Conservation (phyloP, 129 eudicot species). For the Artemisia tridentata region DNA sequence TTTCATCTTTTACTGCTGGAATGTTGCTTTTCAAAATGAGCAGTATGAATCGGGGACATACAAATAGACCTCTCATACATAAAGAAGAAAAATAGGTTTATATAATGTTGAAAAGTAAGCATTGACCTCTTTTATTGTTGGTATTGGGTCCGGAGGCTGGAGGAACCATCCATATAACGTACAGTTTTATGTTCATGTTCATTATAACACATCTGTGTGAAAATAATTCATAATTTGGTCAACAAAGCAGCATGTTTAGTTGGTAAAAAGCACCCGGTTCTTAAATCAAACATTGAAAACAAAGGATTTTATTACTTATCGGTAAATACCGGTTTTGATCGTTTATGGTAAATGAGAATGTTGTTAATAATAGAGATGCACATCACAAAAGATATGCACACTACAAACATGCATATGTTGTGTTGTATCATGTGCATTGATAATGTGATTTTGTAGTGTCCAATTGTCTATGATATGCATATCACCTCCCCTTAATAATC, state of each 20-base stretch:
- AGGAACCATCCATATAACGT: background rate
- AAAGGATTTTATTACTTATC: too few relatives aligned
- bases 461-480: too few relatives aligned
- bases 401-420: too few relatives aligned
- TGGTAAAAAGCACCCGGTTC: too few relatives aligned
- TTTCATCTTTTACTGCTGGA: background rate
- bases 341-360: too few relatives aligned
- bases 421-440: too few relatives aligned
- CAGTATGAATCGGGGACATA: background rate
- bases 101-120: conserved; percentile 3
- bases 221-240: conserved; percentile 13
- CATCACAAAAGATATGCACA: too few relatives aligned
- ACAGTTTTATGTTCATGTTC: conserved; percentile 8
- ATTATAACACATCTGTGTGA: background rate
- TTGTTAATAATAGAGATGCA: too few relatives aligned
- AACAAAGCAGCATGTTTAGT: background rate
- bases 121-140: conserved; percentile 5
- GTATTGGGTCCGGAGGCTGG: background rate
- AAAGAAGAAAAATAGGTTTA: background rate
- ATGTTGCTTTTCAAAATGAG: background rate
- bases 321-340: too few relatives aligned
- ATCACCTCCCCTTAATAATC: too few relatives aligned
- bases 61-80: background rate
- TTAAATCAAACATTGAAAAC: too few relatives aligned
- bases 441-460: too few relatives aligned